Evolutionary conservation across 1,284 basidiomycete species (phyloP).

Genomic region (Trichosporon sp.): DNA sequence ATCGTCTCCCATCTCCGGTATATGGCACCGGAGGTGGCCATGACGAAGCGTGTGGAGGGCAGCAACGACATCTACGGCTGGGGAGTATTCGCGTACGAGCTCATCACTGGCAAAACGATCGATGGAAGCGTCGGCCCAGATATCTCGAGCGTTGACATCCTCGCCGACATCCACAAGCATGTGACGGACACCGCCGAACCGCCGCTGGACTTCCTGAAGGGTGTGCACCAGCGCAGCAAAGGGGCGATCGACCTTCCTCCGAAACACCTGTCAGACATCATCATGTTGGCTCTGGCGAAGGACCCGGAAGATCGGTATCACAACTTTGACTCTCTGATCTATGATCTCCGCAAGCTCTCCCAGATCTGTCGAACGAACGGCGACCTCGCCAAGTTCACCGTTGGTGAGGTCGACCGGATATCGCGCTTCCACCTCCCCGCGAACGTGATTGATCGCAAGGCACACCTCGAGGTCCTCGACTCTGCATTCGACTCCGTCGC

Average conservation of each 20-base stretch:
- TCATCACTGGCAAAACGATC: constrained; percentile 35
- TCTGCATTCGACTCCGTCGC: constrained; percentile 18
- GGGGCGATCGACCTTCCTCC: constrained; percentile 24
- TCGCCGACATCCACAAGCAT: constrained; percentile 37
- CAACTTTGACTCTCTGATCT: constrained; percentile 30
- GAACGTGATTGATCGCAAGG: constrained; percentile 30
- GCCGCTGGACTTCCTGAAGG: constrained; percentile 25
- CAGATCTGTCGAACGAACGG: constrained; percentile 26
- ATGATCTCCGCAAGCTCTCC: constrained; percentile 34
- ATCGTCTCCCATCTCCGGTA: constrained; percentile 35
- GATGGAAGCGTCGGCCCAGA: constrained; percentile 28
- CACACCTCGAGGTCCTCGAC: constrained; percentile 26
- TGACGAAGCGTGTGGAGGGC: constrained; percentile 21
- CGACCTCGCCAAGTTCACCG: constrained; percentile 31
- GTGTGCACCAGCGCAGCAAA: not conserved
- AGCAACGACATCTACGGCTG: constrained; percentile 41
- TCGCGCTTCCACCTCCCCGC: constrained; percentile 33
- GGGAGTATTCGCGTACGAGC: constrained; percentile 40
- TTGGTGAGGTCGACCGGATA: constrained; percentile 36
- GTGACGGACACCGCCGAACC: constrained; percentile 26
- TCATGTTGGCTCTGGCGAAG: constrained; percentile 37
- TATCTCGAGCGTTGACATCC: constrained; percentile 25
- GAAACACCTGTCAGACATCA: constrained; percentile 34
- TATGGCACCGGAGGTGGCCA: constrained; percentile 38
- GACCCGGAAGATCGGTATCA: constrained; percentile 40